Conservation (phyloP, 306 rosid species). For the Dryas octopetala region DNA sequence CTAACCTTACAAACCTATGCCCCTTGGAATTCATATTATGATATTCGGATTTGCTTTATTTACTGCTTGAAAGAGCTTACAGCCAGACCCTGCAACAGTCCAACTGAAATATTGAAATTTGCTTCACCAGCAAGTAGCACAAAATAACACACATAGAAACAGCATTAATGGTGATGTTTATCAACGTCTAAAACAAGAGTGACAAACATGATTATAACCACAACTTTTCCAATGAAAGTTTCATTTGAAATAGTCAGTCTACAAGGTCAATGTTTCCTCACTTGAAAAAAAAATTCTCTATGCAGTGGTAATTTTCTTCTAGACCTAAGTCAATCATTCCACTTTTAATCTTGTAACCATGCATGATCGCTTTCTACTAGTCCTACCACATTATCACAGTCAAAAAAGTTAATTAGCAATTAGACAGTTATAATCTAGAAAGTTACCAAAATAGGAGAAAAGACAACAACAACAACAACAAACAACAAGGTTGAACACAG, state of each 20-base stretch:
- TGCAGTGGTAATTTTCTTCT: neutral
- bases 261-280: neutral
- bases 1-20: constrained; percentile 64
- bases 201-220: neutral
- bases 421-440: neutral
- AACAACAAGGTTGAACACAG: neutral
- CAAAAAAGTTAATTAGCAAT: neutral
- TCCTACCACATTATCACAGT: neutral
- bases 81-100: constrained; percentile 21
- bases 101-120: constrained; percentile 9
- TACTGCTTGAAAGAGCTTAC: neutral
- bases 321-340: constrained; percentile 10
- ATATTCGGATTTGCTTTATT: too few relatives aligned
- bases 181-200: neutral
- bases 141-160: neutral
- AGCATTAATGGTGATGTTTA: neutral
- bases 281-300: too few relatives aligned
- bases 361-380: neutral
- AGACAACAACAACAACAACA: neutral
- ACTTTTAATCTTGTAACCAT: neutral
- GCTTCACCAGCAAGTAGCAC: neutral
- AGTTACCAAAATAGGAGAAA: neutral
- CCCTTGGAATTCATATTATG: constrained; percentile 39
- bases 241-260: constrained; percentile 4
- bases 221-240: neutral